phyloP scores from a whole-genome alignment of 2,329 filamentous ascomycete genomes.

The Xylariaceae sp. region DNA sequence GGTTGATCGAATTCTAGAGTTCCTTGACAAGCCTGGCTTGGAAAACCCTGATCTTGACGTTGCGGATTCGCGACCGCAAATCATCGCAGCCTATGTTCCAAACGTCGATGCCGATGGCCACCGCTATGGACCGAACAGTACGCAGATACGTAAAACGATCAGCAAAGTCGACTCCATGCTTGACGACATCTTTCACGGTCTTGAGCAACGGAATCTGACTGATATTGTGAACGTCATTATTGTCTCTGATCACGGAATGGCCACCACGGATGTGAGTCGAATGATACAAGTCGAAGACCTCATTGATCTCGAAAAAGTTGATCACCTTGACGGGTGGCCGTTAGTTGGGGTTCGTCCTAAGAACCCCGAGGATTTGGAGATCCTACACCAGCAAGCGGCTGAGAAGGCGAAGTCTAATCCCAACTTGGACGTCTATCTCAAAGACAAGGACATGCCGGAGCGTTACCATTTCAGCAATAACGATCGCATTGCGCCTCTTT shows the following conservation, averaged over 20 bases:
- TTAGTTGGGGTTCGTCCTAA: slow-evolving; percentile 84
- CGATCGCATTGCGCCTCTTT: slow-evolving; percentile 85
- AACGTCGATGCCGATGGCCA: slow-evolving; percentile 88
- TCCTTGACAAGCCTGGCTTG: slow-evolving; percentile 77
- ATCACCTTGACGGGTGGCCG: slow-evolving; percentile 91
- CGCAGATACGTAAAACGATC: slow-evolving; percentile 80
- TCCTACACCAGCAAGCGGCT: slow-evolving; percentile 62
- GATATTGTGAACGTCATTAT: slow-evolving; percentile 88
- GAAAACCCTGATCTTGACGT: slow-evolving; percentile 53
- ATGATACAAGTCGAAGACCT: slow-evolving; percentile 89
- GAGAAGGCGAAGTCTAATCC: slow-evolving; percentile 59
- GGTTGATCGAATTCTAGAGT: slow-evolving; percentile 73
- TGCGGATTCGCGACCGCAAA: slow-evolving; percentile 68
- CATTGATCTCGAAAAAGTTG: slow-evolving; percentile 72
- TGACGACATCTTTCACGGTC: slow-evolving; percentile 68
- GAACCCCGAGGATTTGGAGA: slow-evolving; percentile 60
- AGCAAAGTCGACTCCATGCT: slow-evolving; percentile 79
- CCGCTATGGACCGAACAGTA: slow-evolving; percentile 88
- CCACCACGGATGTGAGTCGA: slow-evolving; percentile 77
- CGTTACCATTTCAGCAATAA: slow-evolving; percentile 90
- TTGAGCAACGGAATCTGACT: slow-evolving; percentile 80
- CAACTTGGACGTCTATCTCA: slow-evolving; percentile 82
- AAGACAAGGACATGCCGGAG: slow-evolving; percentile 83
- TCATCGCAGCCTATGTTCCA: slow-evolving; percentile 93
- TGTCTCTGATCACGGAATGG: slow-evolving; percentile 99